Base-by-base conservation (phyloP, 305 asterid species). In the Fraxinus paxiana region DNA sequence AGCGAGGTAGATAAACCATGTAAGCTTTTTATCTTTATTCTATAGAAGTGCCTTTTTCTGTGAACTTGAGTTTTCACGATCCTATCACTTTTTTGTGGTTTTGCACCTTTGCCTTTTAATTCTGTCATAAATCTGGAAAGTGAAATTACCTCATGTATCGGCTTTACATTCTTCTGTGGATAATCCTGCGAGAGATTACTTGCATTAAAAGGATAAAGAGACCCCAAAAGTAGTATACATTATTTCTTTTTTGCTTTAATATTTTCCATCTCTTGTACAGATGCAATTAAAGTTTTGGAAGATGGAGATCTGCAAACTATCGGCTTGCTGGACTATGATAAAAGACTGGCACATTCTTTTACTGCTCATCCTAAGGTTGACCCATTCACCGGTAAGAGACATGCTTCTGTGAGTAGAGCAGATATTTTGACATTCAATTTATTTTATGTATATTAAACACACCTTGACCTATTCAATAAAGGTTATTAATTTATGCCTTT, bases 331-430 rank as follows among this genome's bases (percentile, higher is more conserved):
- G 99, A 96, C 84, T 96, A 96, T 78, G 97, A 96, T 90, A 92
- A 89, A 86, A 87, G 95, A 84, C 88, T 96, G 87, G 24, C 89
- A 1, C 99, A 94, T 88, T 76, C 97, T 78, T 96, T 96, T 82
- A 94, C 97, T 83, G 99, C 99, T 84, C 99, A 96, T 88, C 99
- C 99, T n/a, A 96, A 96, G 85, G 96, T 96, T 82, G 99, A 96
- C 78, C 97, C 98, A 4, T 18, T 94, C 77, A 96, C 99, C 46
- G 99, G 99, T 96, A 88, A 85, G 85, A 79, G 83, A 77, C 51
- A 41, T 81, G 30, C 76, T 78, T 63, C 26, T 35, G 18, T 38
- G 20, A 74, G 67, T 67, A 17, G 12, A 67, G 59, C 9, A 24
- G 84, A 28, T 20, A 7, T 9, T n/a, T 1, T n/a, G 8, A 15